These are phyloP conservation scores for Trypethelium eluteriae DNA, from an alignment of 495 filamentous ascomycete genomes.

Conservation along the genomic window DNA sequence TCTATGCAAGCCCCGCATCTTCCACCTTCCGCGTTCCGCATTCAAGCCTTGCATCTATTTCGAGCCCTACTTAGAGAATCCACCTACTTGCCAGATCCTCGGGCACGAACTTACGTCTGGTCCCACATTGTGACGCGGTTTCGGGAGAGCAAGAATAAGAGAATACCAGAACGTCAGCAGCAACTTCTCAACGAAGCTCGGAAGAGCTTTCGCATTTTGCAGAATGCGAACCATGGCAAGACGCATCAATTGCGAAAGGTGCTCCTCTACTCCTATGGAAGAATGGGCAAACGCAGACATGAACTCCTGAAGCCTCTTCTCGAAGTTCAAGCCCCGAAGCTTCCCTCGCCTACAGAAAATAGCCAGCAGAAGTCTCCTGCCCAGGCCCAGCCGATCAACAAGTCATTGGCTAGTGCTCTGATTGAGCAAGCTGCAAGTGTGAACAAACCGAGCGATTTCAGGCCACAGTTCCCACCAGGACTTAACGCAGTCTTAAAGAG, in stretches of 20 bases:
- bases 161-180: constrained; percentile 16
- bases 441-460: constrained; percentile 10
- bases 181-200: constrained; percentile 26
- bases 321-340: constrained; percentile 6
- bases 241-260: constrained; percentile 53
- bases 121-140: constrained; percentile 53
- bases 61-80: constrained; percentile 76
- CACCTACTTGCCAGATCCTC: constrained; percentile 71
- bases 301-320: constrained; percentile 50
- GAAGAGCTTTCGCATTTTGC: constrained; percentile 38
- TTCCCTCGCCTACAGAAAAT: constrained; percentile 24
- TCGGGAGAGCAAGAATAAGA: constrained; percentile 29
- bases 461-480: constrained; percentile 16
- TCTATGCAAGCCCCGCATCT: neutral
- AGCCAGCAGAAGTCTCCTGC: neutral
- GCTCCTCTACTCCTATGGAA: constrained; percentile 62
- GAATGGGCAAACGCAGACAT: constrained; percentile 59
- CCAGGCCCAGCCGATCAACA: neutral
- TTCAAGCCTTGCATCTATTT: constrained; percentile 47
- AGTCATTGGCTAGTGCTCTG: neutral
- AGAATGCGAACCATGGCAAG: constrained; percentile 60
- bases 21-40: neutral
- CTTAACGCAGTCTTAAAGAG: constrained; percentile 14
- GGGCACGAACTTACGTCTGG: constrained; percentile 54
- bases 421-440: neutral